Conservation (phyloP, 2,329 filamentous ascomycete genomes). For the Cordyceps fumosorosea region DNA sequence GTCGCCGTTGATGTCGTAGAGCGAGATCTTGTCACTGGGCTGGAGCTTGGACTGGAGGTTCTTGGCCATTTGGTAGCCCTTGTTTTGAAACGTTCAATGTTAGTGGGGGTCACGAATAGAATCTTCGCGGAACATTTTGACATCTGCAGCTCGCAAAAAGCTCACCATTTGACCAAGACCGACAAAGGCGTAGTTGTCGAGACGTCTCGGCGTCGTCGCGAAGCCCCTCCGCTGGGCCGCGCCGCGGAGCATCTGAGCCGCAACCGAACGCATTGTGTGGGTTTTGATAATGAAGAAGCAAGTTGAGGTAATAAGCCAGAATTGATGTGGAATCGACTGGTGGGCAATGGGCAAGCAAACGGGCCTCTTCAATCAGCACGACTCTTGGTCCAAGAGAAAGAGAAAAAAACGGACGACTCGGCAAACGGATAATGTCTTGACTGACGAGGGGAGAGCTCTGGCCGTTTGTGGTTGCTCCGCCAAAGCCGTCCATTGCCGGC, state of each 20-base stretch:
- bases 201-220: constrained; percentile 38
- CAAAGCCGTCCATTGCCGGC: constrained; percentile 32
- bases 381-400: neutral
- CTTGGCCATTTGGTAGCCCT: constrained; percentile 59
- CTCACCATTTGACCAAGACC: constrained; percentile 56
- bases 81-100: neutral
- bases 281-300: neutral
- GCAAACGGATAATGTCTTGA: constrained; percentile 9
- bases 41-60: constrained; percentile 52
- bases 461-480: constrained; percentile 21
- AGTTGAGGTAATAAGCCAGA: neutral
- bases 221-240: constrained; percentile 40
- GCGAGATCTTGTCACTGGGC: constrained; percentile 42
- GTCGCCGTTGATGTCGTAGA: constrained; percentile 51
- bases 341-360: neutral
- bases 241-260: constrained; percentile 14
- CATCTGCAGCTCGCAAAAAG: neutral
- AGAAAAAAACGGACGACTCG: neutral
- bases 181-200: constrained; percentile 53
- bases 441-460: constrained; percentile 15
- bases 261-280: constrained; percentile 12
- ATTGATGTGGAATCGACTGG: too few species aligned
- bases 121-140: too few species aligned
- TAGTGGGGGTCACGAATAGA: neutral
- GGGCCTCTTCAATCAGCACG: neutral